phyloP scores from a whole-genome alignment of 2,329 filamentous ascomycete genomes.

The Aspergillus chevalieri region DNA sequence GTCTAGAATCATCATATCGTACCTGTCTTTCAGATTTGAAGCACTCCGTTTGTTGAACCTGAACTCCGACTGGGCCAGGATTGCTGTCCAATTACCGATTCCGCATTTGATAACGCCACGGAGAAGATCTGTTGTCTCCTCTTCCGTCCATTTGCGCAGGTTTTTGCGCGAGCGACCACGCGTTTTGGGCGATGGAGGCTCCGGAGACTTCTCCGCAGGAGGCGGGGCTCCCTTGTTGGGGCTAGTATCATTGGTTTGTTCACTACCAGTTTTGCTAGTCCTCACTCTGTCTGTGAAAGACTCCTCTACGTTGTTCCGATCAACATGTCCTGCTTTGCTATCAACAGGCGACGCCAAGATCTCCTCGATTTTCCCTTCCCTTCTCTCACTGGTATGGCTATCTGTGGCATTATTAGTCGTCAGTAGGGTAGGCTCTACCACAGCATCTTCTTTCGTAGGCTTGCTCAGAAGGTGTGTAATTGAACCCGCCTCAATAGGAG shows the following conservation, averaged over 20 bases:
- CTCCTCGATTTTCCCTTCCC: slow-evolving; percentile 31
- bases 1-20: slow-evolving; percentile 7
- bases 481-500: slow-evolving; percentile 52
- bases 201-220: slow-evolving; percentile 10
- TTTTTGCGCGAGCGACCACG: slow-evolving; percentile 44
- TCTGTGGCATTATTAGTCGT: slow-evolving; percentile 13
- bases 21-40: slow-evolving; percentile 58
- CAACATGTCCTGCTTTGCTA: slow-evolving; percentile 13
- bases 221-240: slow-evolving; percentile 1
- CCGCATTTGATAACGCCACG: slow-evolving; percentile 56
- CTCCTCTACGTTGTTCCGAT: slow-evolving; percentile 10
- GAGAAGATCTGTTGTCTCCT: slow-evolving; percentile 54
- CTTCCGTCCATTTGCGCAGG: slow-evolving; percentile 52
- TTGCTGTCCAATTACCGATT: slow-evolving; percentile 60
- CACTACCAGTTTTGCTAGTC: slow-evolving; percentile 1
- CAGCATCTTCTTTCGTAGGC: slow-evolving; percentile 22
- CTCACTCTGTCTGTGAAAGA: slow-evolving; percentile 4
- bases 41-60: slow-evolving; percentile 54
- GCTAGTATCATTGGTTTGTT: slow-evolving; percentile 5
- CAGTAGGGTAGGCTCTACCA: slow-evolving; percentile 16
- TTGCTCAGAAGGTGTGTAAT: slow-evolving; percentile 33
- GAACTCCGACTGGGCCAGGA: slow-evolving; percentile 52
- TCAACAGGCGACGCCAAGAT: slow-evolving; percentile 26
- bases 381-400: slow-evolving; percentile 21
- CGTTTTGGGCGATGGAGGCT: slow-evolving; percentile 27